Percentiles rank a stretch among this genome's conserved stretches.
Conservation (phyloP, 2,329 filamentous ascomycete species). For the Neofusicoccum kwambonambiense region DNA sequence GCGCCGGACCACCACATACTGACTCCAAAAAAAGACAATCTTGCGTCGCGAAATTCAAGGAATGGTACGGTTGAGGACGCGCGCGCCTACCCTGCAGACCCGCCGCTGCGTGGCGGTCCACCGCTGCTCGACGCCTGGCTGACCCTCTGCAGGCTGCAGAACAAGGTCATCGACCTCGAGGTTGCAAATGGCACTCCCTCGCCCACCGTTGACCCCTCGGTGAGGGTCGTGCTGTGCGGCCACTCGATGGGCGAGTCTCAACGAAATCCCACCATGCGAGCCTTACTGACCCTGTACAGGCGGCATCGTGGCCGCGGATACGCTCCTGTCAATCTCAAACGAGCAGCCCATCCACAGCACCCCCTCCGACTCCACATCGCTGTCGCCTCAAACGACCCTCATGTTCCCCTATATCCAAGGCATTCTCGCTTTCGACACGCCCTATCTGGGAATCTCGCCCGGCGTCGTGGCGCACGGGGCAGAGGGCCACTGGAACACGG, state of each 20-base stretch:
- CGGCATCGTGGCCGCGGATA: constrained; percentile 93
- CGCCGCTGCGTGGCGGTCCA: neutral
- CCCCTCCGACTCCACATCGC: constrained; percentile 32
- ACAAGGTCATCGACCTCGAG: constrained; percentile 92
- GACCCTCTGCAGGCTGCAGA: constrained; percentile 65
- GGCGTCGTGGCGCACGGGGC: constrained; percentile 83
- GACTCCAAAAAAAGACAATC: neutral
- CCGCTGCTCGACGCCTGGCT: neutral
- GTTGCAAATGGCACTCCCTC: constrained; percentile 76
- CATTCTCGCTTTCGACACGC: constrained; percentile 90
- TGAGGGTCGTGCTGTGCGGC: constrained; percentile 77
- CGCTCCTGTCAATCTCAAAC: constrained; percentile 70
- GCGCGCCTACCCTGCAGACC: constrained; percentile 5
- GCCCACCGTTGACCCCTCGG: constrained; percentile 81
- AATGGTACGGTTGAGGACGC: constrained; percentile 56
- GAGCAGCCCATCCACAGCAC: constrained; percentile 45
- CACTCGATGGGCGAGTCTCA: constrained; percentile 69
- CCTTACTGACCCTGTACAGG: constrained; percentile 46
- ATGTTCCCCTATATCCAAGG: constrained; percentile 95
- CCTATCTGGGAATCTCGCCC: constrained; percentile 78
- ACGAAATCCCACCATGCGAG: constrained; percentile 48
- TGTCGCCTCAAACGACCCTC: constrained; percentile 55
- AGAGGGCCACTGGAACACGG: constrained; percentile 79
- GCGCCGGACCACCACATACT: constrained; percentile 46
- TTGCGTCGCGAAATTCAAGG: constrained; percentile 54